phyloP scores from a whole-genome alignment of 83 land plant genomes.

The Diphasiastrum complanatum region DNA sequence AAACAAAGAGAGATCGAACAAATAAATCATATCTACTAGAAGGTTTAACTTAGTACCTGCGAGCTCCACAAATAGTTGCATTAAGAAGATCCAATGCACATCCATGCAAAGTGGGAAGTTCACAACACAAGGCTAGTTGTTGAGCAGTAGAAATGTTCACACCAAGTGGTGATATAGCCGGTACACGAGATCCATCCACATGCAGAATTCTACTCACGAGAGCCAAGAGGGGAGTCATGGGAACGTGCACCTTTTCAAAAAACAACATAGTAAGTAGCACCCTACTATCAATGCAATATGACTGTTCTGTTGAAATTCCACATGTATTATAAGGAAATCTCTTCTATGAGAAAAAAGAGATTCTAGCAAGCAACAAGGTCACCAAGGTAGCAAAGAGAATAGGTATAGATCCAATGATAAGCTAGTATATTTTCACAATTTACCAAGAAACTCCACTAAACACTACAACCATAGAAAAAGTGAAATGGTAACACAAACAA shows the following conservation, averaged over 20 bases:
- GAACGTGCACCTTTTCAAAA: constrained; percentile 67
- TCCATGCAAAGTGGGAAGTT: constrained; percentile 70
- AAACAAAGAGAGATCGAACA: constrained; percentile 6
- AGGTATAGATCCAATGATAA: too few species aligned
- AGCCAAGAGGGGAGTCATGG: constrained; percentile 49
- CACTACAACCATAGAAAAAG: too few species aligned
- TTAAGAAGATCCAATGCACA: constrained; percentile 54
- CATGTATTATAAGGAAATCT: too few species aligned
- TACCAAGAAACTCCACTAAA: too few species aligned
- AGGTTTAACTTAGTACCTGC: constrained; percentile 41
- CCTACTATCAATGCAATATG: constrained; percentile 7
- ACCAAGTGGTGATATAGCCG: constrained; percentile 29
- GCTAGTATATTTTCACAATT: too few species aligned
- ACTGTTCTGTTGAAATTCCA: too few species aligned
- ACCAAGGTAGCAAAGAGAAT: too few species aligned
- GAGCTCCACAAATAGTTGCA: constrained; percentile 54
- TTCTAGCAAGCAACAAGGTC: too few species aligned
- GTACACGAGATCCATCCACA: constrained; percentile 70
- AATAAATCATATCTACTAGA: too few species aligned
- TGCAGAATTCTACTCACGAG: constrained; percentile 55
- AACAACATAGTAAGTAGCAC: not conserved
- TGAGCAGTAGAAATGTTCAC: constrained; percentile 38
- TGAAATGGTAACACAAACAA: too few species aligned
- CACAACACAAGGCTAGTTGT: constrained; percentile 62
- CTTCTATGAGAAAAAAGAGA: too few species aligned